Evolutionary conservation across 208 protist species (phyloP).

Genomic region (Tritrichomonas foetus): DNA sequence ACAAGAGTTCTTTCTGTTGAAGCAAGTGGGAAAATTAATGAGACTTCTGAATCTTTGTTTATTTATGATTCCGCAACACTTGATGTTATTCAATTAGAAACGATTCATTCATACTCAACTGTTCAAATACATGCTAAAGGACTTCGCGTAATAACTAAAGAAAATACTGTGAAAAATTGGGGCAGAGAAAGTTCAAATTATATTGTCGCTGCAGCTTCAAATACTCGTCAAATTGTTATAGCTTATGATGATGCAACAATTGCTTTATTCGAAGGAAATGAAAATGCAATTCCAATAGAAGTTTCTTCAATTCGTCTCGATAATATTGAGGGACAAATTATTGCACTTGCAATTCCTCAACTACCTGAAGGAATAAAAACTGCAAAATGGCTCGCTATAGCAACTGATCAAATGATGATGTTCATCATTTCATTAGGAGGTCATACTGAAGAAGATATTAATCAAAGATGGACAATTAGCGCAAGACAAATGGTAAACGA

Average conservation of each 20-base stretch:
- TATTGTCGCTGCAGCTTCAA: not conserved
- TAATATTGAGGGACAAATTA: not conserved
- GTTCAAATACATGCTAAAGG: not conserved
- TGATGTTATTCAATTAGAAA: not conserved
- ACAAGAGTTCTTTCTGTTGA: not conserved
- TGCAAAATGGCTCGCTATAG: not conserved
- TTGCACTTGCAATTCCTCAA: not conserved
- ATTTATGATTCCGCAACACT: not conserved
- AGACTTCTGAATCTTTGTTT: not conserved
- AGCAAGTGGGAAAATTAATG: not conserved
- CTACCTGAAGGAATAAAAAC: not conserved
- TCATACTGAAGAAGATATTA: not conserved
- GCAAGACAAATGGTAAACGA: not conserved
- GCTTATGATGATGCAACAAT: not conserved
- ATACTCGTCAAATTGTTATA: not conserved
- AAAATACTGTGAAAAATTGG: not conserved
- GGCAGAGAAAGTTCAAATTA: not conserved
- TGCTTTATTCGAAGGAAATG: not conserved
- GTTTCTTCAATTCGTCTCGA: not conserved
- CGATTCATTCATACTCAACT: not conserved
- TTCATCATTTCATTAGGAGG: too few species aligned
- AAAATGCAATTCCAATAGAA: not conserved
- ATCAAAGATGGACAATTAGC: not conserved
- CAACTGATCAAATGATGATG: not conserved
- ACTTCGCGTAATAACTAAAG: not conserved